Evolutionary conservation across 2,329 filamentous ascomycete genomes (phyloP), one percentile per base, ranked within the genome.

Genomic region (Talaromyces pinophilus): DNA sequence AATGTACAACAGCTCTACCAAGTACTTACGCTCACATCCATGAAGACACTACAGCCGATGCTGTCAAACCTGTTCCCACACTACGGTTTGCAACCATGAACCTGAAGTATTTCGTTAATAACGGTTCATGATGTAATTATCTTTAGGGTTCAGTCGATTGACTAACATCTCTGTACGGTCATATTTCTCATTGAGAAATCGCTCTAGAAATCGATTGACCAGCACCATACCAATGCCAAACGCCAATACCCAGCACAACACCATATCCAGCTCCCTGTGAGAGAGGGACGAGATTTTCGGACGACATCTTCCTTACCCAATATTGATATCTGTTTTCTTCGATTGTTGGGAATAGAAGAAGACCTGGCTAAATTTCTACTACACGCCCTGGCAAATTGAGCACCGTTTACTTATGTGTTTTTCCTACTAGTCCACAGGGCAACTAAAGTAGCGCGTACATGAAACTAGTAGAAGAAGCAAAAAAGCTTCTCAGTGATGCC

Each of bases 41-140:
- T 8, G 67, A 69, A 13, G 71, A 71, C 63, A 73, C 68, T 28
- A 73, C 71, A 10, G 71, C 71, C 1, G 70, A 68, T 5, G 71
- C 71, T 10, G 71, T 73, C 61, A 73, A 55, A 22, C 71, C 71
- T 15, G 68, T 71, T 8, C 71, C 68, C n/a, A 71, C 70, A 22
- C 66, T 67, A 55, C 70, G 70, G 52, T 72, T 69, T n/a, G 70
- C 69, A 33, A 71, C 70, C 70, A 72, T 72, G 63, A 71, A 71
- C 70, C 64, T 66, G 35, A n/a, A 30, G 35, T 3, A 19, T 11
- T 25, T 13, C 1, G 3, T 42, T 42, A 42, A 42, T 42, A n/a
- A 40, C 38, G 15, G 38, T 8, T 40, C 15, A 40, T 40, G 15
- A 6, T 40, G 38, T 17, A 40, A 17, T 15, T 6, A 17, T 15